Evolutionary conservation across 148 eudicot genomes (phyloP), one percentile per base, ranked within the genome.

Genomic region (Arbutus unedo): DNA sequence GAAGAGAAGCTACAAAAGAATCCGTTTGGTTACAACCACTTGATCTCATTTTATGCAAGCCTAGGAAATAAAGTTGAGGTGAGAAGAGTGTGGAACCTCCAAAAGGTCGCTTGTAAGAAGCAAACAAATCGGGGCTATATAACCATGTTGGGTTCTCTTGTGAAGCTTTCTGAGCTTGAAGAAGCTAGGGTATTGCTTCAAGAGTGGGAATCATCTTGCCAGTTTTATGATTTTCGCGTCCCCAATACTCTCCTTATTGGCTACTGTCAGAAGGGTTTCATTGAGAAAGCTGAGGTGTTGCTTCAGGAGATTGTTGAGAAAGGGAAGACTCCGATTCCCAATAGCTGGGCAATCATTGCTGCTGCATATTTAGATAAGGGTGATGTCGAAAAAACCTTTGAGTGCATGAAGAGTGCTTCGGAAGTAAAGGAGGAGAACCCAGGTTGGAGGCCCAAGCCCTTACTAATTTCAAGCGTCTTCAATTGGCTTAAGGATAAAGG

Each of bases 381-480:
- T 50, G 75, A 88, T 56, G 80, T 88, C 91, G 84, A 83, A 76
- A 87, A 86, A 83, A 88, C 88, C 14, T 78, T 84, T 4, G 76
- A 89, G 80, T 90, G 85, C 83, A 84, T 92, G 91, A 87, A 86
- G 80, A 84, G 84, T 67, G 88, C 91, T 75, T 62, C 90, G 78
- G 85, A 86, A 54, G 81, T 86, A 0, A 82, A 81, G 15, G 89
- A 79, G 41, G 82, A 87, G 79, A 82, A 87, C 82, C 59, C 44
- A 53, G 88, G 82, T 19, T 92, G 94, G 94, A 72, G 18, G 76
- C 90, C 93, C 6, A 92, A 89, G 81, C 86, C 88, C 19, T 59
- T 67, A 4, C 59, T 79, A 6, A 75, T 81, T 21, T 83, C 86
- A 47, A 79, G 76, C 56, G 62, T 92, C 9, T 85, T 89, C 60